Evolutionary conservation across 1,284 basidiomycete species (phyloP).

Genomic region (Takashimella tepidaria): DNA sequence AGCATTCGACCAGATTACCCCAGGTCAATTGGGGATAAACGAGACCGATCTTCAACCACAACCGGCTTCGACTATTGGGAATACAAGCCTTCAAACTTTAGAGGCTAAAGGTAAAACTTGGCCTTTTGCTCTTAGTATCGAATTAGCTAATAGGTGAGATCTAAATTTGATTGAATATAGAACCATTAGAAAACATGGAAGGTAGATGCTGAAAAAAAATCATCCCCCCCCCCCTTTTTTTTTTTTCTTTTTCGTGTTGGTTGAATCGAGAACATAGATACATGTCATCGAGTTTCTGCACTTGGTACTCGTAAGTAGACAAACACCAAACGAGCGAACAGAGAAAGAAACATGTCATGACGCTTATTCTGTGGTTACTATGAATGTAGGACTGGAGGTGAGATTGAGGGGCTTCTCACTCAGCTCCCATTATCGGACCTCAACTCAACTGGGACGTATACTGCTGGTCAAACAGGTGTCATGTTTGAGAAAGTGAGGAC

Average conservation of each 20-base stretch:
- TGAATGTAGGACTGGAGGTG: slow-evolving; percentile 80
- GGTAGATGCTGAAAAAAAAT: no score
- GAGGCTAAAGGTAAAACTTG: slow-evolving; percentile 44
- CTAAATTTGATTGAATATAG: no score
- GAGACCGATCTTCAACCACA: slow-evolving; percentile 67
- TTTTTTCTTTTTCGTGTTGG: no score
- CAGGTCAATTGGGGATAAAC: slow-evolving; percentile 65
- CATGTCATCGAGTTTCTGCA: slow-evolving; percentile 73
- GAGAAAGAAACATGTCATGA: no score
- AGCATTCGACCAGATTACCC: slow-evolving; percentile 64
- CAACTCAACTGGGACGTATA: slow-evolving; percentile 59
- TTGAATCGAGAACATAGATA: no score
- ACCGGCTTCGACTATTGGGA: slow-evolving; percentile 51
- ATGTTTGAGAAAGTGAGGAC: slow-evolving; percentile 73
- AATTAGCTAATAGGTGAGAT: slow-evolving; percentile 48
- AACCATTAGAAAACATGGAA: no score
- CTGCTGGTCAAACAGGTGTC: slow-evolving; percentile 48
- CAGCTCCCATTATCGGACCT: slow-evolving; percentile 65
- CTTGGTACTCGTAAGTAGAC: slow-evolving; percentile 56
- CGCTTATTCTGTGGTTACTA: no score
- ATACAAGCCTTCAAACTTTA: slow-evolving; percentile 49
- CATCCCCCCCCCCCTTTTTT: no score
- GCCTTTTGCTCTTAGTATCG: slow-evolving; percentile 57
- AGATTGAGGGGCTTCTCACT: slow-evolving; percentile 62
- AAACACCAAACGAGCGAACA: no score